Base-by-base conservation (phyloP, 83 land plant genomes). In the Diphasiastrum complanatum region DNA sequence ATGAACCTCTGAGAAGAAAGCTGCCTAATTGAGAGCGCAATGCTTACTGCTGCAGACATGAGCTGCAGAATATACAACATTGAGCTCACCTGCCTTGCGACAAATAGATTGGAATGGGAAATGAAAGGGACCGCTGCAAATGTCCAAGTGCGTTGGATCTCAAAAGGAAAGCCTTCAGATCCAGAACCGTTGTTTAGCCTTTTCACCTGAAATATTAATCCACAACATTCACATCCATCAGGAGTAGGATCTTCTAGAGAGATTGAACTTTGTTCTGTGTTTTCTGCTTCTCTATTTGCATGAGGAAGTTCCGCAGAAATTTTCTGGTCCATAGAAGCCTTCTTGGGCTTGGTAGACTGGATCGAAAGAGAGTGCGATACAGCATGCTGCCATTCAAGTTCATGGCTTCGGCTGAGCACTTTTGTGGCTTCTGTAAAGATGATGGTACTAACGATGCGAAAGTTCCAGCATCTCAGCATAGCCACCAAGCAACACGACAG, bases 311-410 rank as follows among this genome's bases (percentile, higher is more conserved):
- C 80, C 64, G n/a, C n/a, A n/a, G n/a, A n/a, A n/a, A n/a, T n/a
- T 11, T 79, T 51, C 11, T 34, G 63, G 25, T 75, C 29, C 1
- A 50, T 65, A 0, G 75, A 60, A 49, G 66, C 64, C 54, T 74
- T 77, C 34, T 56, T 51, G 16, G 54, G 60, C n/a, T 72, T 71
- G 1, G 60, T 65, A 46, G 66, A 72, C 2, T n/a, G n/a, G 14
- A 14, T 8, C 43, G 79, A 5, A 16, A 70, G 22, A 0, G 81
- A 71, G 73, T 85, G 60, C 0, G 87, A 74, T 0, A 84, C 71
- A 36, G 78, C 84, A 33, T 82, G 90, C 49, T 91, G 97, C 97
- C 97, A 91, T 36, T 87, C 85, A 0, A 91, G 87, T 71, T 91
- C 97, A 51, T 79, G 86, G 72, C 85, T 82, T 24, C 87, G 45